Evolutionary conservation across 1,284 basidiomycete species (phyloP).

Genomic region (Pseudozyma thailandica): DNA sequence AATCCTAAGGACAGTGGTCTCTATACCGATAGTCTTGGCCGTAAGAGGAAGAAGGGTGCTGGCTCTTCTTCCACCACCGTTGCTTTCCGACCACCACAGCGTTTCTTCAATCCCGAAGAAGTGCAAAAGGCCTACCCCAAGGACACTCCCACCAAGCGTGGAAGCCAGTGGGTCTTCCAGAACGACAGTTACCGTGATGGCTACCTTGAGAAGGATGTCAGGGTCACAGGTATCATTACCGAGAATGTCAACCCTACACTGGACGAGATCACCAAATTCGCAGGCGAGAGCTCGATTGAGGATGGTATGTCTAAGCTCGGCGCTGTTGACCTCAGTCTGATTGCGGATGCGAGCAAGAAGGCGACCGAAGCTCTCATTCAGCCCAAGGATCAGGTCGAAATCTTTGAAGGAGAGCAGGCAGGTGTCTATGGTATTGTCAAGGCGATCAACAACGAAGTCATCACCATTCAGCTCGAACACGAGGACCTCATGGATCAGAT

Average conservation of each 20-base stretch:
- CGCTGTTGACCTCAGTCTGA: conserved; percentile 79
- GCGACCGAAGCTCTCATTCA: conserved; percentile 89
- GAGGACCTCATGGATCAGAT: conserved; percentile 84
- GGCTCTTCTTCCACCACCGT: conserved; percentile 56
- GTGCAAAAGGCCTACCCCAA: conserved; percentile 86
- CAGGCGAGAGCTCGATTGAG: conserved; percentile 70
- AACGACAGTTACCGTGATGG: conserved; percentile 93
- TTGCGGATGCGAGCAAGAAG: conserved; percentile 87
- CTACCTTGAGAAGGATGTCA: conserved; percentile 96
- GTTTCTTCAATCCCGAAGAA: conserved; percentile 94
- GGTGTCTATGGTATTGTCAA: conserved; percentile 92
- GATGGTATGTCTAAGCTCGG: conserved; percentile 53
- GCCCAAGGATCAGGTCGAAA: conserved; percentile 96
- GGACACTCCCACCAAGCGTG: conserved; percentile 71
- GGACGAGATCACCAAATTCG: conserved; percentile 93
- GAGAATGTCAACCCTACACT: conserved; percentile 95
- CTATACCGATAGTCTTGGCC: conserved; percentile 68
- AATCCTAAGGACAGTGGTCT: conserved; percentile 70
- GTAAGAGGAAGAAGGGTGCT: conserved; percentile 67
- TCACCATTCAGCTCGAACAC: conserved; percentile 80
- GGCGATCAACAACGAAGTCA: conserved; percentile 85
- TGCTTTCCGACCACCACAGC: conserved; percentile 84
- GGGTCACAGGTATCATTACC: conserved; percentile 79
- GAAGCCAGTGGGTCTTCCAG: conserved; percentile 74
- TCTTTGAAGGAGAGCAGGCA: conserved; percentile 94